phyloP scores from a whole-genome alignment of 257 asterid genomes.

The Jacaranda copaia region DNA sequence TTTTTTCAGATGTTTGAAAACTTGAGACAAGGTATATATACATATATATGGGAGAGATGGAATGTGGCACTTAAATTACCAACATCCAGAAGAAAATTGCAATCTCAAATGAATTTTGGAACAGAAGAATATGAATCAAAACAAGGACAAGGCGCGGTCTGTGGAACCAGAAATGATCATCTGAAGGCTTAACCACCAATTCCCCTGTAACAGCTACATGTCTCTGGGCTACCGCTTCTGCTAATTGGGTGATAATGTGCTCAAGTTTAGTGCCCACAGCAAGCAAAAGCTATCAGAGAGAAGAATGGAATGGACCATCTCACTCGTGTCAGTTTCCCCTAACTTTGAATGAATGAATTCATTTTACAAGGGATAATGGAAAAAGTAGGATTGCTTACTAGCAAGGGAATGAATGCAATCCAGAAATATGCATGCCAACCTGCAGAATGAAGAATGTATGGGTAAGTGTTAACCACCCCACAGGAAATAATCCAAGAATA shows the following conservation, averaged over 20 bases:
- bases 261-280: conserved; percentile 77
- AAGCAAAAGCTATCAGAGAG: conserved; percentile 56
- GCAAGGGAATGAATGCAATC: conserved; percentile 66
- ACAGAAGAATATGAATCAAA: conserved; percentile 60
- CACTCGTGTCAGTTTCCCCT: no score
- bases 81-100: conserved; percentile 71
- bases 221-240: conserved; percentile 58
- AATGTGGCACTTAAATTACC: conserved; percentile 29
- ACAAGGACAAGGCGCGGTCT: conserved; percentile 59
- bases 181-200: conserved; percentile 60
- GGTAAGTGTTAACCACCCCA: background rate
- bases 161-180: conserved; percentile 68
- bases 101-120: conserved; percentile 71
- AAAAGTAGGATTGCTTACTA: conserved; percentile 44
- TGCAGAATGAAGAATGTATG: conserved; percentile 24
- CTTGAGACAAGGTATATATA: no score
- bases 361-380: no score
- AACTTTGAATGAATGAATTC: background rate
- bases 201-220: conserved; percentile 65
- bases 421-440: conserved; percentile 82
- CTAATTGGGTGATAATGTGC: conserved; percentile 64
- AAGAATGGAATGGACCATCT: background rate
- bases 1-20: background rate
- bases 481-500: no score
- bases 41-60: no score